phyloP scores from a whole-genome alignment of 768 basidiomycete genomes.

The Lentinus tigrinus region DNA sequence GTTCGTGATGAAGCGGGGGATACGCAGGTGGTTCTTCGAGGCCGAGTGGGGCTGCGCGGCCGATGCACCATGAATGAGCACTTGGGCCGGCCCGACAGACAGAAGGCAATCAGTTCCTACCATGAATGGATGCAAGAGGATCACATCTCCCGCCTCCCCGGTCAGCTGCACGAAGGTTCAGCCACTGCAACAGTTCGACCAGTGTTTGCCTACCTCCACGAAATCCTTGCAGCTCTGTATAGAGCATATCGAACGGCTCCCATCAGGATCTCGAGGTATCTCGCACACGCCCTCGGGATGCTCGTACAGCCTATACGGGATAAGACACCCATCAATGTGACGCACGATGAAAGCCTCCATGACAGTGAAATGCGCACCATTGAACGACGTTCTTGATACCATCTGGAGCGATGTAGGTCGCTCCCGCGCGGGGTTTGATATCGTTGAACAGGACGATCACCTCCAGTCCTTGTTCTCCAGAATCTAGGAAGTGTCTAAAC shows the following conservation, averaged over 20 bases:
- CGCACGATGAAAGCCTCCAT: neutral
- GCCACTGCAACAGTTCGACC: neutral
- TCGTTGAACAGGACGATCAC: slow-evolving; percentile 37
- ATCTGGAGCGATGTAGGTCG: slow-evolving; percentile 36
- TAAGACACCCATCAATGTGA: neutral
- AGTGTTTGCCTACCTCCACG: slow-evolving; percentile 19
- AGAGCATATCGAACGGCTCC: slow-evolving; percentile 19
- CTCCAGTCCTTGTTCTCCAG: slow-evolving; percentile 37
- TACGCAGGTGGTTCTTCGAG: slow-evolving; percentile 33
- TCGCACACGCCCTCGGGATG: slow-evolving; percentile 21
- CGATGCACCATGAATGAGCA: neutral
- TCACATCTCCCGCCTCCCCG: slow-evolving; percentile 37
- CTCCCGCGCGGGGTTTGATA: slow-evolving; percentile 34
- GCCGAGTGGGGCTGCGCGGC: slow-evolving; percentile 30
- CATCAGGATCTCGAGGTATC: slow-evolving; percentile 20
- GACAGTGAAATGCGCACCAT: slow-evolving; percentile 4
- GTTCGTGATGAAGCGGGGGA: slow-evolving; percentile 38
- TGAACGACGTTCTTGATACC: slow-evolving; percentile 29
- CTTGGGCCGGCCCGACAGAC: neutral
- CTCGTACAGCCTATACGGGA: slow-evolving; percentile 16
- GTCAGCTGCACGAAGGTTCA: slow-evolving; percentile 23
- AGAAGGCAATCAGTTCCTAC: slow-evolving; percentile 8
- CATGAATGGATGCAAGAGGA: slow-evolving; percentile 38
- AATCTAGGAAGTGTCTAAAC: slow-evolving; percentile 37
- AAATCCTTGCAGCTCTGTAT: slow-evolving; percentile 22